Evolutionary conservation across 495 filamentous ascomycete genomes (phyloP), one percentile per base, ranked within the genome.

Genomic region (Talaromyces nanjingensis): DNA sequence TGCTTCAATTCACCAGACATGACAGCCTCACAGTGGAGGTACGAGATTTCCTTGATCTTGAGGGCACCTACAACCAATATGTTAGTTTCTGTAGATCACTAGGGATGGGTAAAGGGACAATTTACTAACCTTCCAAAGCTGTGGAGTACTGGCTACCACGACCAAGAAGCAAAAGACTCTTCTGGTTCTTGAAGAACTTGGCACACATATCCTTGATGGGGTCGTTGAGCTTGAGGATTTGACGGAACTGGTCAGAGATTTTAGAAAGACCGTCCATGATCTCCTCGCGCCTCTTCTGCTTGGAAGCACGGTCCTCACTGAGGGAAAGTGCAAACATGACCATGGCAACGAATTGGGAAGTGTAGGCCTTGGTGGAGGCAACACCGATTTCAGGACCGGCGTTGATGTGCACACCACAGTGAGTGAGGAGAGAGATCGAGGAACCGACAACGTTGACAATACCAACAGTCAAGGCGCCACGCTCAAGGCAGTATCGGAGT

Each of bases 31-130:
- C 94, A 98, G 75, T 98, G 94, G 59, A 98, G 89, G 75, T 98
- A 98, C 54, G 94, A 98, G 68, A 98, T 98, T 79, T 98, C 94
- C 85, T 98, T 98, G 73, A 98, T 98, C 82, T 98, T 98, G 39
- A 98, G 83, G 56, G 94, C 94, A 73, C 85, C 84, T 87, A 61
- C 59, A 56, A 64, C 9, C 58, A 5, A 9, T 49, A n/a, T 45
- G 22, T 72, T 58, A 75, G 71, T 34, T 24, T 3, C 56, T 5
- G 9, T 58, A 27, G 4, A 14, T 27, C n/a, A 27, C 8, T 49
- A 52, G 60, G 52, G 16, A 59, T 25, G 34, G 27, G 12, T 54
- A 54, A 2, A 45, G n/a, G 47, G 14, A 58, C 11, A 34, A 22
- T 6, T 22, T 6, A 64, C 80, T 73, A 66, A 85, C 94, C 94